Evolutionary conservation across 306 rosid genomes (phyloP), one percentile per base, ranked within the genome.

Genomic region (Bauhinia variegata): DNA sequence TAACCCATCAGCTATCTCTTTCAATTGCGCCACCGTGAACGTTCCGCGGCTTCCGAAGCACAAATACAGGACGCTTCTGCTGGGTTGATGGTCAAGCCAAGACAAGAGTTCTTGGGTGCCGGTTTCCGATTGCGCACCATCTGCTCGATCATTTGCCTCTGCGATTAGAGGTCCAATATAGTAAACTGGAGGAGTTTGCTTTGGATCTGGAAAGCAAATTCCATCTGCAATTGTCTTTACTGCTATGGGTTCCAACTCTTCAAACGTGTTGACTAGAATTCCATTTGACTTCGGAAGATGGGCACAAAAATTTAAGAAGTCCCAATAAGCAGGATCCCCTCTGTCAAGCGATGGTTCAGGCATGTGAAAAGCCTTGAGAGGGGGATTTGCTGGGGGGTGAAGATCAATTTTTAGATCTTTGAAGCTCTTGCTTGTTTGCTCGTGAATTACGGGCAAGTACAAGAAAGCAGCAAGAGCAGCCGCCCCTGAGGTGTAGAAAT

Each of bases 41-140:
- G 57, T 31, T 44, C 74, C 66, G 10, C 18, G 17, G 48, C 74
- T 69, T 4, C 74, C 74, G 18, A 69, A 69, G 19, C 74, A 69
- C 56, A 69, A 36, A n/a, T 30, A 69, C n/a, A 69, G 48, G 11
- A 69, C 74, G 16, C 66, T 56, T 11, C 23, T 6, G 3, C 42
- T 57, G 0, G 74, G 74, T 33, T 69, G 66, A 11, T 34, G 16
- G 6, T 57, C 74, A 1, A 69, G 74, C 74, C 74, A 69, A 8
- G 14, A 14, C 37, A 69, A 56, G 15, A 33, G 57, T 1, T 69
- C 44, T 12, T 43, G n/a, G 4, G 32, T 39, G 8, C 16, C 12
- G 43, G 13, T 10, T 11, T 19, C 49, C 4, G 12, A 11, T 9
- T 41, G 47, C n/a, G 8, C 59, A 0, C 47, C 74, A 7, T 30